Evolutionary conservation across 208 protist genomes (phyloP).

Genomic region (Leishmania aethiopica): DNA sequence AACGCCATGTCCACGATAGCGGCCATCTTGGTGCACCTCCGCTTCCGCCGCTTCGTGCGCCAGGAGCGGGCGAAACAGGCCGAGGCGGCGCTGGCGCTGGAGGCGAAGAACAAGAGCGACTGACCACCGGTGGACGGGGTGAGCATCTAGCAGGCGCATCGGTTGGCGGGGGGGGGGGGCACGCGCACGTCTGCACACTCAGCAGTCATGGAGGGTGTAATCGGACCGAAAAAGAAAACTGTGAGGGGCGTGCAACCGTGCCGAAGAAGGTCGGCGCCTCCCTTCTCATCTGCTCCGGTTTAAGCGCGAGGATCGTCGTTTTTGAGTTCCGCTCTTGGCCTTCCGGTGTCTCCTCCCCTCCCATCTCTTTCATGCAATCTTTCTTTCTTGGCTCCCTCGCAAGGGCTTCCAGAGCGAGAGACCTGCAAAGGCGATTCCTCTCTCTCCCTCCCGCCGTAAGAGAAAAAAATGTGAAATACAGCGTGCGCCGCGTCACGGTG

Average conservation of each 20-base stretch:
- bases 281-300: not conserved
- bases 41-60: conserved; percentile 56
- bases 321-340: not conserved
- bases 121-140: not conserved
- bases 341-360: not conserved
- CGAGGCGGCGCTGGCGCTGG: conserved; percentile 4
- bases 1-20: conserved; percentile 48
- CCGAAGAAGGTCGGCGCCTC: not conserved
- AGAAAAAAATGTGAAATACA: not conserved
- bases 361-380: not conserved
- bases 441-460: not conserved
- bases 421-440: not conserved
- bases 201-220: not conserved
- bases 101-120: not conserved
- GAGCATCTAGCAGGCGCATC: not conserved
- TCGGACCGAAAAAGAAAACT: not conserved
- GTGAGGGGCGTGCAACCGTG: not conserved
- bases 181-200: not conserved
- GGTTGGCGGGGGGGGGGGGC: not conserved
- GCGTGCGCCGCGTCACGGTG: not conserved
- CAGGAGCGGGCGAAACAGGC: conserved; percentile 35
- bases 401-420: not conserved
- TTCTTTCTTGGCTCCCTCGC: not conserved
- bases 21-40: conserved; percentile 46
- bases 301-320: not conserved